Evolutionary conservation across 169 alveolate species (phyloP).

Genomic region (Theileria orientalis): DNA sequence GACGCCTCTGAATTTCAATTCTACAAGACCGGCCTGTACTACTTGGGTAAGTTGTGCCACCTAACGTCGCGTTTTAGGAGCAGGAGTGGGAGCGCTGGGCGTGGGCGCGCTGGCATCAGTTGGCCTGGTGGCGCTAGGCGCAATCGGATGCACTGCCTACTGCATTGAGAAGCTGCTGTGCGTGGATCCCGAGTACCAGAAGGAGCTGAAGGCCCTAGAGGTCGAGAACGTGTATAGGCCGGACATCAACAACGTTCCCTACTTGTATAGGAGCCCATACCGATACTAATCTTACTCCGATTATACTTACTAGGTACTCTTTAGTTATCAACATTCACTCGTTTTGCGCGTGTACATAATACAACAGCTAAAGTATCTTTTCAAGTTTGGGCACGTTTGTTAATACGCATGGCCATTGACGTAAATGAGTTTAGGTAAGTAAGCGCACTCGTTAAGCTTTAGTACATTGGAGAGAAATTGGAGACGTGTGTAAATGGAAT

Average conservation of each 20-base stretch:
- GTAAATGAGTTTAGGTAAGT: not conserved
- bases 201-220: not conserved
- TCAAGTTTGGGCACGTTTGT: not conserved
- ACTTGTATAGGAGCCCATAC: conserved; percentile 6
- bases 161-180: not conserved
- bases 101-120: conserved; percentile 5
- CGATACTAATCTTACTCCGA: not conserved
- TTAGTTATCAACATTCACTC: too few species aligned
- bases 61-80: not conserved
- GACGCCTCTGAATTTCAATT: too few species aligned
- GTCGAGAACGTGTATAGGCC: conserved; percentile 9
- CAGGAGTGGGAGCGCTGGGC: conserved; percentile 14
- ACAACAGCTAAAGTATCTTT: not conserved
- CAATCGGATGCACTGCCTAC: conserved; percentile 10
- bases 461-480: not conserved
- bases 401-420: too few species aligned
- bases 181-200: conserved; percentile 12
- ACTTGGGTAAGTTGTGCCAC: not conserved
- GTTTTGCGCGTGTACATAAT: not conserved
- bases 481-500: not conserved
- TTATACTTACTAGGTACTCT: too few species aligned
- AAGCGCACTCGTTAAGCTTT: not conserved
- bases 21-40: not conserved
- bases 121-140: not conserved
- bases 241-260: not conserved